Evolutionary conservation across 1,139 yeast species (phyloP).

Genomic region (Cylindricascospora bacillispora): DNA sequence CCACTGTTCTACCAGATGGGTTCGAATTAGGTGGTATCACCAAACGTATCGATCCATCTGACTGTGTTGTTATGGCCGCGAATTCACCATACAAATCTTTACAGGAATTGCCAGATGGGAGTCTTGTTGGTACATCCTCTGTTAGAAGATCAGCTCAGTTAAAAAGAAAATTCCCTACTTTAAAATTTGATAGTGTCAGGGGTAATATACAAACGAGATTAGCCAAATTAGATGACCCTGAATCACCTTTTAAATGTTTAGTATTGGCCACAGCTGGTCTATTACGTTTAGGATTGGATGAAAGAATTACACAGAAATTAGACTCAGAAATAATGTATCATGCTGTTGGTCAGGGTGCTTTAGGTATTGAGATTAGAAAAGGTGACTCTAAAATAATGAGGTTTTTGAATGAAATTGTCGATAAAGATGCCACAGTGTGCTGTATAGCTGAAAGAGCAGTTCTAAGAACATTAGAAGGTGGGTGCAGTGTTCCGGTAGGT

Average conservation of each 20-base stretch:
- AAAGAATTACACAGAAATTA: constrained; percentile 57
- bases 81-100: constrained; percentile 52
- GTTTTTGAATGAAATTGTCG: constrained; percentile 52
- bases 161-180: constrained; percentile 43
- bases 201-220: constrained; percentile 83
- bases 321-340: constrained; percentile 82
- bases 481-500: constrained; percentile 96
- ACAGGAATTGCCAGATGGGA: constrained; percentile 67
- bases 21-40: constrained; percentile 83
- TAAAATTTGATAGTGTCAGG: constrained; percentile 65
- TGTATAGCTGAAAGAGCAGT: constrained; percentile 87
- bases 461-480: constrained; percentile 87
- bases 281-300: constrained; percentile 52
- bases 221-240: constrained; percentile 48
- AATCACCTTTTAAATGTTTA: constrained; percentile 59
- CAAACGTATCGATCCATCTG: constrained; percentile 82
- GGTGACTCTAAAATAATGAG: constrained; percentile 47
- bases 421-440: constrained; percentile 53
- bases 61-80: constrained; percentile 73
- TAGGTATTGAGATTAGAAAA: constrained; percentile 78
- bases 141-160: constrained; percentile 81
- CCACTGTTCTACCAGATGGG: constrained; percentile 80
- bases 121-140: constrained; percentile 89
- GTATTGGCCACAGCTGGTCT: constrained; percentile 91
- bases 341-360: constrained; percentile 97